A percentile compares a stretch with the other conserved stretches of the same genome.
phyloP scores from a whole-genome alignment of 2,329 filamentous ascomycete genomes.

The Coniella vitis region DNA sequence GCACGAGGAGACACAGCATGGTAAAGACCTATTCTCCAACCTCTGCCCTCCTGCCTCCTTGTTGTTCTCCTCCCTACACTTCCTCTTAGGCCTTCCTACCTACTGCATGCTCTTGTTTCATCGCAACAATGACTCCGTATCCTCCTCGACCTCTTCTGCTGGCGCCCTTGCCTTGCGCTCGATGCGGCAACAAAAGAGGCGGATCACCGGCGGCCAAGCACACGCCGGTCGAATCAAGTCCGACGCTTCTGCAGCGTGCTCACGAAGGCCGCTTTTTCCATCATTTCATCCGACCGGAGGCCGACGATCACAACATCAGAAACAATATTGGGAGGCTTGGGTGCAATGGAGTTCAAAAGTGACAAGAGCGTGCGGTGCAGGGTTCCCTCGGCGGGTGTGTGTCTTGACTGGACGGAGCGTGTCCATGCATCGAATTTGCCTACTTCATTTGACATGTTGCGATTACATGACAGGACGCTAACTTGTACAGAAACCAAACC shows the following conservation, averaged over 20 bases:
- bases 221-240: no score
- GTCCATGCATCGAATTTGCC: neutral
- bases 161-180: no score
- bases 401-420: neutral
- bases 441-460: neutral
- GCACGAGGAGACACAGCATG: constrained; percentile 44
- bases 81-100: neutral
- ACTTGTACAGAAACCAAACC: constrained; percentile 38
- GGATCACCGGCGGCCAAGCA: no score
- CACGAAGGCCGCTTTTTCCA: no score
- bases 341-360: neutral
- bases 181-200: no score
- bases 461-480: constrained; percentile 11
- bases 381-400: neutral
- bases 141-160: neutral
- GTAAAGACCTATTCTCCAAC: constrained; percentile 38
- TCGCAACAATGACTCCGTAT: neutral
- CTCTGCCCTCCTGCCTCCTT: neutral
- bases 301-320: no score
- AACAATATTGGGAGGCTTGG: no score
- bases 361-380: no score
- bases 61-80: neutral
- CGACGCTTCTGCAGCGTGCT: no score
- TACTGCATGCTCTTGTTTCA: no score
- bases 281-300: no score